Percentiles rank a stretch among this genome's conserved stretches.
Evolutionary conservation across 192 early-diverging fungal species (phyloP).

Genomic region (Coemansia sp.): DNA sequence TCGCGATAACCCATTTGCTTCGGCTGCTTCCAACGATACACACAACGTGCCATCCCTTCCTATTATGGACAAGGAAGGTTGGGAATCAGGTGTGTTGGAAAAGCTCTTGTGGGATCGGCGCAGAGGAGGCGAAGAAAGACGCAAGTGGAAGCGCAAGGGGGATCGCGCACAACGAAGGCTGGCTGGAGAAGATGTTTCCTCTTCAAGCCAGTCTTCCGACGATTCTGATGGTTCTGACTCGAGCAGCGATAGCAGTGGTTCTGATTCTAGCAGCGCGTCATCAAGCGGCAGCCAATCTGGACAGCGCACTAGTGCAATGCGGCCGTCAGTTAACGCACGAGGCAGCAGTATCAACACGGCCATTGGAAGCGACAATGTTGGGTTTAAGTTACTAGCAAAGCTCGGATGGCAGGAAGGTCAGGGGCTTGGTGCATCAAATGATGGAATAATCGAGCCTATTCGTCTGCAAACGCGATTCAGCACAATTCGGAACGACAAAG

Average conservation of each 20-base stretch:
- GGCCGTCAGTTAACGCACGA: conserved; percentile 5
- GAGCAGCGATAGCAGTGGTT: conserved; percentile 7
- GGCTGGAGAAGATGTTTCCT: conserved; percentile 15
- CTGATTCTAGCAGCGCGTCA: conserved; percentile 8
- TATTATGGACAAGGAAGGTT: conserved; percentile 36
- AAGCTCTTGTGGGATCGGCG: conserved; percentile 37
- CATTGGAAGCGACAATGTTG: conserved; percentile 44
- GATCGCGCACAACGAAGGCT: conserved; percentile 14
- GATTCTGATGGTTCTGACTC: not conserved
- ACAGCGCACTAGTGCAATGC: not conserved
- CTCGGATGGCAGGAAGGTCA: conserved; percentile 51
- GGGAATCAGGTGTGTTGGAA: conserved; percentile 34
- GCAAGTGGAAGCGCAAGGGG: conserved; percentile 22
- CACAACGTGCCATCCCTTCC: not conserved
- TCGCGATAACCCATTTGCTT: conserved; percentile 4
- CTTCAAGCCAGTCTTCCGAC: conserved; percentile 5
- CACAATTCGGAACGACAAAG: conserved; percentile 1
- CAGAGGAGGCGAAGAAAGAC: conserved; percentile 16
- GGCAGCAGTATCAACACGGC: conserved; percentile 31
- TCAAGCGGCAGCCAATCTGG: not conserved
- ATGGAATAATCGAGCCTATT: conserved; percentile 46
- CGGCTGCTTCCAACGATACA: not conserved
- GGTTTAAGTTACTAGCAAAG: conserved; percentile 45
- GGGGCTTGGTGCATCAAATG: conserved; percentile 36
- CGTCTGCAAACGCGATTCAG: conserved; percentile 37